Evolutionary conservation across 2,329 filamentous ascomycete genomes (phyloP).

Genomic region (Colletotrichum cuscutae): DNA sequence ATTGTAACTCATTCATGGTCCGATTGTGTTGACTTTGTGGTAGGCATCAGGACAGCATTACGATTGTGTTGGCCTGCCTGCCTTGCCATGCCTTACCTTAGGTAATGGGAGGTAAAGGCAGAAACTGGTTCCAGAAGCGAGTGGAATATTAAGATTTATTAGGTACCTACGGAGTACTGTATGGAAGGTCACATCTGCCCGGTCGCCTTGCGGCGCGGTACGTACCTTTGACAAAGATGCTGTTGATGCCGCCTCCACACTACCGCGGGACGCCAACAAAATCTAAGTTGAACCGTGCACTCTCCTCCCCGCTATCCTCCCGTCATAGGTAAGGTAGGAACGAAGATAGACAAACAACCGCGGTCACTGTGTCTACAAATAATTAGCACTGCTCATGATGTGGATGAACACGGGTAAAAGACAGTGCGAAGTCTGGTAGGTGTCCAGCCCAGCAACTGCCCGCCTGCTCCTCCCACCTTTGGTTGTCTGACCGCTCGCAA

Average conservation of each 20-base stretch:
- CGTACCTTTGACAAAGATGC: background rate
- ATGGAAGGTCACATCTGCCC: background rate
- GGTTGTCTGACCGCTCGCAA: conserved; percentile 8
- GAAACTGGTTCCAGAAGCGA: background rate
- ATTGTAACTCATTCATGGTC: background rate
- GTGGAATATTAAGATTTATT: background rate
- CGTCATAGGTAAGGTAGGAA: background rate
- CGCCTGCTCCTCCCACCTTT: background rate
- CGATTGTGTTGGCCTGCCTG: too few relatives aligned
- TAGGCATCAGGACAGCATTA: too few relatives aligned
- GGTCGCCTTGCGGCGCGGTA: background rate
- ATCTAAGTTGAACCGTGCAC: conserved; percentile 26
- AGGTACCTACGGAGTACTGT: too few relatives aligned
- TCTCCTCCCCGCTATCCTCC: conserved; percentile 24
- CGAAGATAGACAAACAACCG: background rate
- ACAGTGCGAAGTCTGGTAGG: background rate
- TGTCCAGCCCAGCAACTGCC: background rate
- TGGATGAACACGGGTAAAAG: accelerated
- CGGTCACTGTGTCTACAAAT: background rate
- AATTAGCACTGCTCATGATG: background rate
- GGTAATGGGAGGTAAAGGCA: background rate
- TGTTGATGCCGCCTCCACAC: background rate
- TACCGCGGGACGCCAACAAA: background rate
- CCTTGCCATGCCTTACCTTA: background rate
- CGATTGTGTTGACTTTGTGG: background rate